Base-by-base conservation (phyloP, 2,329 filamentous ascomycete genomes). In the Nannizzia gypsea region DNA sequence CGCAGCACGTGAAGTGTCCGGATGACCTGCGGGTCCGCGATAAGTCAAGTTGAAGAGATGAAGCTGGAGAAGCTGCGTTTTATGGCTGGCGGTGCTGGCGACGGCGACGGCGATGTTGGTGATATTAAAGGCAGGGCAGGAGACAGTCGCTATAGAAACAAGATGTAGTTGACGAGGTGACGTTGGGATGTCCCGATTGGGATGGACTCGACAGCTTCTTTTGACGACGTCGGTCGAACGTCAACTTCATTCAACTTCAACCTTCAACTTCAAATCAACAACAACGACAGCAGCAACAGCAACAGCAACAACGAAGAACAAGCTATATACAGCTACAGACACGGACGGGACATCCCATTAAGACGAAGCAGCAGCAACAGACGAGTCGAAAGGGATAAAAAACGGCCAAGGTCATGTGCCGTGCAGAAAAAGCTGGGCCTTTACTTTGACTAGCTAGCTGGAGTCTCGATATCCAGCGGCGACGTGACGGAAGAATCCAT, bases 1-100 rank as follows among this genome's bases (percentile, higher is more conserved):
- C 44, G 58, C 50, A 34, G 48, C 59, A 61, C 61, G 59, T 61
- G 61, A 58, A 55, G 15, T 62, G 61, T 62, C 61, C 61, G 52
- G 61, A 56, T 62, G 61, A 62, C 61, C 61, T 54, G 50, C 50
- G 50, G 50, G 50, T 54, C 50, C 50, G 42, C 9, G 22, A 52
- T 15, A 31, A 28, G 46, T 26, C 15, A 26, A 52, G 11, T 26
- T 20, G 17, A 34, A 38, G 13, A 55, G 24, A 62, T 11, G 24
- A 60, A 34, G 56, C 42, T 34, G 36, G n/a, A n/a, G 24, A 24
- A n/a, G 36, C 17, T 55, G 36, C 2, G 9, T 36, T 36, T 8
- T 36, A 36, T 36, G 31, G 31, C 13, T 36, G 31, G 31, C 13
- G 31, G 31, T 11, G 31, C 31, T 3, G 31, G 31, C 31, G 8